phyloP scores from a whole-genome alignment of 148 eudicot genomes.

The Pouteria glomerata region DNA sequence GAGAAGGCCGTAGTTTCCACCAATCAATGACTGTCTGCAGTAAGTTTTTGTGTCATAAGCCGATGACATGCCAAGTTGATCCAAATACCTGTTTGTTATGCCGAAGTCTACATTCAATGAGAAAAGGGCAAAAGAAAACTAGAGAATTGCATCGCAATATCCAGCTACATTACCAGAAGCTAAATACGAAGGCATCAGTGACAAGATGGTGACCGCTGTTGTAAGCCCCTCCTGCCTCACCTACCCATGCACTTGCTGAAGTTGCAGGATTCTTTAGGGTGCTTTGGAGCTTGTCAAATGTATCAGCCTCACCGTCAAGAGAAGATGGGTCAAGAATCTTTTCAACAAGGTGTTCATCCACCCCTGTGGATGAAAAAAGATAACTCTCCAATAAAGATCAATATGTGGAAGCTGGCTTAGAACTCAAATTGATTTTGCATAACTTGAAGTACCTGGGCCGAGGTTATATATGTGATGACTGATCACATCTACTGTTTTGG shows the following conservation, averaged over 20 bases:
- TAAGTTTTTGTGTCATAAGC: constrained; percentile 66
- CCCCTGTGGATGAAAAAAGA: constrained; percentile 32
- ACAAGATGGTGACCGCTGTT: constrained; percentile 79
- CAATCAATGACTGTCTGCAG: constrained; percentile 78
- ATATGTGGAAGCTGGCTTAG: neutral
- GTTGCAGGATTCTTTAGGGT: constrained; percentile 35
- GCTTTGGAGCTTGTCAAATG: constrained; percentile 49
- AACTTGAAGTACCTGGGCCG: constrained; percentile 61
- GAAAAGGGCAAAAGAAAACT: neutral
- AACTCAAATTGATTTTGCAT: neutral
- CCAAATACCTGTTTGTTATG: constrained; percentile 61
- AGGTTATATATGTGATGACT: constrained; percentile 93
- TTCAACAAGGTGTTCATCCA: constrained; percentile 62
- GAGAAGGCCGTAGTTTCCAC: constrained; percentile 92
- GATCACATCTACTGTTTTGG: constrained; percentile 38
- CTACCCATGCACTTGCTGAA: constrained; percentile 74
- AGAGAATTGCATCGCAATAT: neutral
- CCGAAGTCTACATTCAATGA: neutral
- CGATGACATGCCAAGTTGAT: constrained; percentile 78
- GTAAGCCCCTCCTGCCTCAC: constrained; percentile 91
- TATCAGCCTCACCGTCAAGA: constrained; percentile 58
- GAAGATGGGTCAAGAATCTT: constrained; percentile 60
- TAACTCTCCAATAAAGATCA: neutral
- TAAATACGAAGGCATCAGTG: constrained; percentile 68
- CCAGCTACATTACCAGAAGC: constrained; percentile 65